Evolutionary conservation across 2,329 filamentous ascomycete genomes (phyloP).

Genomic region (Penicillium sp.): DNA sequence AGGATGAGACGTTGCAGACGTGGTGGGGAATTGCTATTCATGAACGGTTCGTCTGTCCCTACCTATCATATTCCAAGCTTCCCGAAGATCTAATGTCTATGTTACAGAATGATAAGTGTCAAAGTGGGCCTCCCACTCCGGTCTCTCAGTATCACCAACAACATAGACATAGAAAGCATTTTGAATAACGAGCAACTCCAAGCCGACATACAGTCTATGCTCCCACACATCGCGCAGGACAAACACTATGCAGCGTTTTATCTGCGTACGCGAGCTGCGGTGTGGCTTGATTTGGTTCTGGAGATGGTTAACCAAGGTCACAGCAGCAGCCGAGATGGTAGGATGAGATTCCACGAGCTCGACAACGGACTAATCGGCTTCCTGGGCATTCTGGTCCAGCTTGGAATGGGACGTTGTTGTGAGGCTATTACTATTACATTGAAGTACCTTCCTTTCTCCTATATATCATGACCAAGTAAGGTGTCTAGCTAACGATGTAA

Average conservation of each 20-base stretch:
- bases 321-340: background rate
- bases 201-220: background rate
- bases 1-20: background rate
- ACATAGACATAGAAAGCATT: background rate
- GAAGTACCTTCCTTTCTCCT: background rate
- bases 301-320: background rate
- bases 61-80: background rate
- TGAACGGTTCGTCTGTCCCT: background rate
- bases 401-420: background rate
- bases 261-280: background rate
- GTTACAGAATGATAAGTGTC: constrained; percentile 1
- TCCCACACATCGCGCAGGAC: background rate
- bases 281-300: background rate
- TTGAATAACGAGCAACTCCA: background rate
- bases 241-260: background rate
- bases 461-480: background rate
- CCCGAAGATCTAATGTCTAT: background rate
- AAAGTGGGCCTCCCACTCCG: background rate
- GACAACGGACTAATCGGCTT: background rate
- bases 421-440: constrained; percentile 1
- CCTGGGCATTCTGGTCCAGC: background rate
- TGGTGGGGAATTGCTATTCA: constrained; percentile 1
- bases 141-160: background rate
- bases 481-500: background rate
- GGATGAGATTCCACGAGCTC: background rate